Evolutionary conservation across 1,139 yeast species (phyloP).

Genomic region (Saccharomycopsis phalli): DNA sequence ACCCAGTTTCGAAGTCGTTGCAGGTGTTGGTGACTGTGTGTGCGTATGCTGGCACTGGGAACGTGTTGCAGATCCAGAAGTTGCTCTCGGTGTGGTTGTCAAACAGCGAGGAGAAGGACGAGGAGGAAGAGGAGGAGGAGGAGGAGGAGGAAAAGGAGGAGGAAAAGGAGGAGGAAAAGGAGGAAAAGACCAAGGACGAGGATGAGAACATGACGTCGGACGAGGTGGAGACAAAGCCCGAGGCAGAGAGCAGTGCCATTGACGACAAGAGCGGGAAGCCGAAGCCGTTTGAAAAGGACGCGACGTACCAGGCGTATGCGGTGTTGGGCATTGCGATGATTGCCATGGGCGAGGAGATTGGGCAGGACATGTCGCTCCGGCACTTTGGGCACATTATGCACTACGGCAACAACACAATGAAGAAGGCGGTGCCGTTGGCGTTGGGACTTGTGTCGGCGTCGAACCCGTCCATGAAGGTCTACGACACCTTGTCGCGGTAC

Average conservation of each 20-base stretch:
- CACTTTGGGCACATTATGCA: constrained; percentile 98
- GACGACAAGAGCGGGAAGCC: constrained; percentile 25
- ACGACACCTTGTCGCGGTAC: constrained; percentile 90
- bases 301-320: constrained; percentile 76
- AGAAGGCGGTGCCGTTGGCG: constrained; percentile 94
- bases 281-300: constrained; percentile 39
- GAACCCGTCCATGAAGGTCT: constrained; percentile 94
- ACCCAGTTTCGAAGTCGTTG: constrained; percentile 83
- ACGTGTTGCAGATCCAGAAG: constrained; percentile 89
- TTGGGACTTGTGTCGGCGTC: constrained; percentile 93
- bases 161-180: constrained; percentile 22
- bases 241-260: constrained; percentile 3
- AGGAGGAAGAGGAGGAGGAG: constrained; percentile 39
- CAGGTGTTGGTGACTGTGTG: constrained; percentile 87
- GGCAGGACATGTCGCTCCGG: constrained; percentile 94
- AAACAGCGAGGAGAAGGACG: constrained; percentile 38
- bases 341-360: constrained; percentile 97
- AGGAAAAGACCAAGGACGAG: constrained; percentile 24
- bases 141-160: constrained; percentile 24
- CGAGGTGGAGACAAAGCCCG: constrained; percentile 16
- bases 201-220: constrained; percentile 20
- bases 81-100: constrained; percentile 45
- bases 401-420: constrained; percentile 86
- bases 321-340: constrained; percentile 91
- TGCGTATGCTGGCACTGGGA: constrained; percentile 97